Evolutionary conservation across 2,329 filamentous ascomycete species (phyloP), one percentile per base, ranked within the genome.

Genomic region (Ceratocystis cubensis): DNA sequence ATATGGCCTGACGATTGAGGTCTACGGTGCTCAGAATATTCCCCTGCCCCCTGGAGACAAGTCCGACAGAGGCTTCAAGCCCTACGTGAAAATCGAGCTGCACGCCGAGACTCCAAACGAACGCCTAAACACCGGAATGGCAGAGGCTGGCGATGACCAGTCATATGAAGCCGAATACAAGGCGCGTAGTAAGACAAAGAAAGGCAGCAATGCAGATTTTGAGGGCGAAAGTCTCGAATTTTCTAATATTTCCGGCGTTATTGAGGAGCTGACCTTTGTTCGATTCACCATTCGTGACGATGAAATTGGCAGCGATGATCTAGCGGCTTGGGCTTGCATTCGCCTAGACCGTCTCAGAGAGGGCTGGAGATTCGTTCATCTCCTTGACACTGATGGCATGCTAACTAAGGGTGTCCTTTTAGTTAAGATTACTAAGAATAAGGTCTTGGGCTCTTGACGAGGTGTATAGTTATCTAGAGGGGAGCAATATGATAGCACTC

Each of bases 251-350:
- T 74, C 76, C 0, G 80, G 83, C 7, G 78, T 90, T 1, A 80
- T 89, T 7, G 84, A 88, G 64, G 83, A 88, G 72, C 78, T 92
- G 69, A 84, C 85, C 37, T 92, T 91, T 77, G 79, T 91, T 65
- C 81, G 88, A 72, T 89, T 97, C 79, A 91, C 95, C 71, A 81
- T 97, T 70, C 88, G 91, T 75, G 90, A 97, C 74, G 88, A 96
- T 71, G 88, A 93, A 75, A 83, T 92, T 70, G 85, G 87, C 3
- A 82, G 82, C 69, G 91, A 97, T 72, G 83, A 88, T 68, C 75
- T 96, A 66, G 87, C 91, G 10, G 91, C 88, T 2, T 97, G 94
- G 94, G 86, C 89, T 1, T 96, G 91, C 72, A 86, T 96, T 71
- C 82, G 91, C 48, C 82, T 97, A 25, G 91, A 96, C 75, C 82